phyloP scores from a whole-genome alignment of 192 early-diverging fungal genomes.

The Backusella liffmaniae region DNA sequence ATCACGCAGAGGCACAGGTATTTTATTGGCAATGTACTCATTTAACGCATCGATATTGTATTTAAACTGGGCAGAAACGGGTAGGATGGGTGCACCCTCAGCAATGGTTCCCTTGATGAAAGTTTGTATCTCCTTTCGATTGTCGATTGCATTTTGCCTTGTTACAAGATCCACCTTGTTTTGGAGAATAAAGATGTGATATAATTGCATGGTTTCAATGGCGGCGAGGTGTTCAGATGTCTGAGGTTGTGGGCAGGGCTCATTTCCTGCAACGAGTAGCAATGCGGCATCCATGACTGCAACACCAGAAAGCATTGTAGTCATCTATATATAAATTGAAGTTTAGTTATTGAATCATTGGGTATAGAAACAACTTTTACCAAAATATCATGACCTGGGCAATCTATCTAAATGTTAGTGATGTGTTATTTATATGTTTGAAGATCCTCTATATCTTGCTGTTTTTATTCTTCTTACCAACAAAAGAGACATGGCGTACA shows the following conservation, averaged over 20 bases:
- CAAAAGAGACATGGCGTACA: slow-evolving; percentile 92
- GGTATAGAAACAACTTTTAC: neutral
- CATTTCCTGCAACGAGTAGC: slow-evolving; percentile 95
- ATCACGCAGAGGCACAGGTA: slow-evolving; percentile 92
- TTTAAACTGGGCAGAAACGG: slow-evolving; percentile 96
- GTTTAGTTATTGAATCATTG: neutral
- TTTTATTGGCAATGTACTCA: slow-evolving; percentile 94
- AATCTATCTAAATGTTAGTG: slow-evolving; percentile 50
- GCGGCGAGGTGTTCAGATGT: slow-evolving; percentile 99
- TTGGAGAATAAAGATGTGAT: slow-evolving; percentile 94
- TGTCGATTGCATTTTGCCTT: slow-evolving; percentile 82
- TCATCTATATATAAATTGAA: slow-evolving; percentile 56
- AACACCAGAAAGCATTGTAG: slow-evolving; percentile 97
- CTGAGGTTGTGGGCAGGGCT: slow-evolving; percentile 98
- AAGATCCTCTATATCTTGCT: neutral
- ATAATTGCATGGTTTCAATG: slow-evolving; percentile 97
- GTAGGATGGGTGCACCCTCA: slow-evolving; percentile 91
- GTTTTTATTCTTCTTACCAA: slow-evolving; percentile 28
- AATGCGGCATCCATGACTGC: slow-evolving; percentile 99
- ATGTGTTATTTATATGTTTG: no score
- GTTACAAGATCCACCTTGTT: slow-evolving; percentile 98
- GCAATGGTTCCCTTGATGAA: slow-evolving; percentile 95
- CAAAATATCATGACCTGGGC: slow-evolving; percentile 99
- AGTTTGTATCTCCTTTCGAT: slow-evolving; percentile 83
- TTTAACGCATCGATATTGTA: slow-evolving; percentile 97